phyloP scores from a whole-genome alignment of 129 eudicot genomes.

The Scalesia atractyloides region DNA sequence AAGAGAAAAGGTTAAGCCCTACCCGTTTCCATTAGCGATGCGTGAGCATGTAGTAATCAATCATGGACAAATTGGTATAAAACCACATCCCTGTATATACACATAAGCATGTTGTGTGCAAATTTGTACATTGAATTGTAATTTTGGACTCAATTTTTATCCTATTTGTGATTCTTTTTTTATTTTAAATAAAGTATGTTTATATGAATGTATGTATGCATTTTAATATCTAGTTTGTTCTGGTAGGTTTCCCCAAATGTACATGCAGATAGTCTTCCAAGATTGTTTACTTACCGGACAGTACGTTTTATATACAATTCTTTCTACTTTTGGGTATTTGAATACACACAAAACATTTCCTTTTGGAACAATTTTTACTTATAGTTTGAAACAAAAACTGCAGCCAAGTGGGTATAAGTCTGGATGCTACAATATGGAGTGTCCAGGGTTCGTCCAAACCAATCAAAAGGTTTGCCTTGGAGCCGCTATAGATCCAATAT shows the following conservation, averaged over 20 bases:
- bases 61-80: no score
- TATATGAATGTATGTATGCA: no score
- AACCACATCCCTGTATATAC: no score
- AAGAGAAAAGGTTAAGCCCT: no score
- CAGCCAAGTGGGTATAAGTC: conserved; percentile 79
- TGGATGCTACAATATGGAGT: conserved; percentile 84
- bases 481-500: conserved; percentile 68
- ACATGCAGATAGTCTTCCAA: conserved; percentile 67
- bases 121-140: no score
- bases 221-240: conserved; percentile 16
- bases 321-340: not conserved
- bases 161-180: no score
- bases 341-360: not conserved
- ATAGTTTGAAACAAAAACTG: not conserved
- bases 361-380: not conserved
- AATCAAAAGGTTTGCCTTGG: conserved; percentile 66
- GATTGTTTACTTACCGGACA: conserved; percentile 87
- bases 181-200: no score
- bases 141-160: no score
- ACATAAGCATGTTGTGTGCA: no score
- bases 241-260: conserved; percentile 70
- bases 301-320: conserved; percentile 42
- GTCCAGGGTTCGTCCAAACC: conserved; percentile 88
- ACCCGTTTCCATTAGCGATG: no score
- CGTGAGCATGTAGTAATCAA: no score